Conservation (phyloP, 164 flowering plant species). For the Tinospora cordifolia region DNA sequence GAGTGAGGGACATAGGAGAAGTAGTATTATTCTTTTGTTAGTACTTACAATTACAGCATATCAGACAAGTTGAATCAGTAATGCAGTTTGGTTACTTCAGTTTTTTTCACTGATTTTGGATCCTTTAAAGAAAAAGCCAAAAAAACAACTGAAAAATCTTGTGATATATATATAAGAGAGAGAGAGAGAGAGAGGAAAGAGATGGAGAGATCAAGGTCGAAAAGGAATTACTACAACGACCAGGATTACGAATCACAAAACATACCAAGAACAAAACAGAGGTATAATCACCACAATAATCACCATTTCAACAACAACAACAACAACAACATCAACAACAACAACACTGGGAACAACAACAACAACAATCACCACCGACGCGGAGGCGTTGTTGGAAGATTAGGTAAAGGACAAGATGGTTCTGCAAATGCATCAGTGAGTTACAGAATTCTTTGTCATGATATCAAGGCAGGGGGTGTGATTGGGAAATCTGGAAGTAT, state of each 20-base stretch:
- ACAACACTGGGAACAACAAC: conserved; percentile 22
- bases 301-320: conserved; percentile 19
- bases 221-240: conserved; percentile 72
- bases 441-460: conserved; percentile 81
- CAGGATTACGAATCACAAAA: conserved; percentile 54
- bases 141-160: too few relatives aligned
- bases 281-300: conserved; percentile 32
- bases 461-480: conserved; percentile 75
- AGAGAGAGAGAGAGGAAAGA: neutral
- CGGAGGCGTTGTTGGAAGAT: conserved; percentile 19
- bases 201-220: conserved; percentile 93
- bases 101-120: neutral
- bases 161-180: too few relatives aligned
- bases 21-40: too few relatives aligned
- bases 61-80: neutral
- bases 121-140: neutral
- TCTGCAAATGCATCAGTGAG: conserved; percentile 43
- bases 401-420: conserved; percentile 30
- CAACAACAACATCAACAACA: conserved; percentile 25
- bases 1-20: too few relatives aligned
- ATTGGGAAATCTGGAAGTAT: conserved; percentile 90
- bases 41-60: too few relatives aligned
- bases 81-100: neutral
- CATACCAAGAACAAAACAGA: conserved; percentile 43
- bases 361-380: conserved; percentile 37